Percentiles rank a stretch among this genome's conserved stretches.
These are phyloP conservation scores for Vitis amurensis DNA, from an alignment of 164 flowering plant species.

Conservation along the genomic window DNA sequence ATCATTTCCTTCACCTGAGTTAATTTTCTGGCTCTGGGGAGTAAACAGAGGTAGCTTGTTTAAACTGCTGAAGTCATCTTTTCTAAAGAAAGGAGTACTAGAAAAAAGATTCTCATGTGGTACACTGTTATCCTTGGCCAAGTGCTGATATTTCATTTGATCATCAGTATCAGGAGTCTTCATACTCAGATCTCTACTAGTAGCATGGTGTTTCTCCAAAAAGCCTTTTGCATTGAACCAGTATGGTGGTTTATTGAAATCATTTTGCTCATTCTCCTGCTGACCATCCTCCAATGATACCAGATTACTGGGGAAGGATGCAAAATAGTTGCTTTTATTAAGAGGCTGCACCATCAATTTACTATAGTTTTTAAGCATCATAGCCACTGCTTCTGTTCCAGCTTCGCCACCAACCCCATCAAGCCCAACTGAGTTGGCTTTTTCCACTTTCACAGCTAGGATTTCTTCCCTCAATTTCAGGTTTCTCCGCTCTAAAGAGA, in stretches of 20 bases:
- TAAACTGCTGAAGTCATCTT: too few species aligned
- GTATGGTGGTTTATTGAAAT: neutral
- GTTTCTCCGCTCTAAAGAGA: slow-evolving; percentile 54
- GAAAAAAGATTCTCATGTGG: too few species aligned
- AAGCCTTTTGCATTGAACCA: too few species aligned
- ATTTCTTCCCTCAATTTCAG: slow-evolving; percentile 68
- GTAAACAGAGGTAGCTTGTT: too few species aligned
- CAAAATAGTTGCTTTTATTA: slow-evolving; percentile 11
- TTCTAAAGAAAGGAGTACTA: too few species aligned
- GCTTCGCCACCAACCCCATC: slow-evolving; percentile 22
- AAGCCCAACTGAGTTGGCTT: slow-evolving; percentile 21
- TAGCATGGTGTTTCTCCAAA: slow-evolving; percentile 21
- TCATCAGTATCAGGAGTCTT: slow-evolving; percentile 21
- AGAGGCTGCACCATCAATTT: slow-evolving; percentile 26
- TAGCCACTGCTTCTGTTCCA: slow-evolving; percentile 22
- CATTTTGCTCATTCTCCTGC: slow-evolving; percentile 21
- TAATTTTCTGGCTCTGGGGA: too few species aligned
- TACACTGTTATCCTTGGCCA: too few species aligned
- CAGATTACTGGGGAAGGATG: slow-evolving; percentile 18
- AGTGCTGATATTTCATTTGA: slow-evolving; percentile 11
- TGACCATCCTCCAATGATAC: slow-evolving; percentile 22
- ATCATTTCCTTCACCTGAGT: too few species aligned
- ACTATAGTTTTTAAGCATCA: slow-evolving; percentile 20
- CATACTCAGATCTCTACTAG: slow-evolving; percentile 16
- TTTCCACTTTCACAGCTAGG: slow-evolving; percentile 36